Base-by-base conservation (phyloP, 139 green algal genomes). In the Chloropicon primus region DNA sequence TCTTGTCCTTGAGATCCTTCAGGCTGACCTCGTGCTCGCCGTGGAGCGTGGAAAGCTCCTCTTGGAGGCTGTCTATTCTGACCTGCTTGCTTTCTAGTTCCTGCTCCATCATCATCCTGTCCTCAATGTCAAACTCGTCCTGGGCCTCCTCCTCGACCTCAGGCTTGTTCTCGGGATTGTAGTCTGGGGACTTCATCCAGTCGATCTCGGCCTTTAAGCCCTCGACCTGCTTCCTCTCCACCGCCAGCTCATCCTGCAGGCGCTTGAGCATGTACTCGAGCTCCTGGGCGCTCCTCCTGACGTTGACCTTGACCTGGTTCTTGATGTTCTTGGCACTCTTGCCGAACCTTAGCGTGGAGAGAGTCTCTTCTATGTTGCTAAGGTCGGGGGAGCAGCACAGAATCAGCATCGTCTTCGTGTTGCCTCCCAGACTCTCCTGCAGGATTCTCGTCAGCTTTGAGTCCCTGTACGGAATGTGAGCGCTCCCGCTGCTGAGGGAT, bases 371-470 rank as follows among this genome's bases (percentile, higher is more conserved):
- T 0, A 81, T 85, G 78, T 96, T 91, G 54, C 82, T 77, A 1
- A 71, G 2, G 25, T 26, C 79, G 22, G 90, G 88, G 0, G 90
- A 96, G 79, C 87, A 91, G 86, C 90, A 96, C 25, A 96, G 82
- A 80, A 97, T 90, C 74, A 97, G 81, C 53, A 88, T 79, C 2
- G 90, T 94, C 41, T 82, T 79, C 0, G 88, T 82, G 2, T 71
- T 90, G 71, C 90, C 90, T 17, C 90, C 91, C 83, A 97, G 81
- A 1, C 77, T 87, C 83, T 93, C 95, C 75, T 74, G 89, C 94
- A 99, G 96, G 74, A 99, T 89, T 92, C 98, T 98, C 72, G 95
- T 98, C 10, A 99, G 91, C 88, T 99, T 98, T 89, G 98, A 92
- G 86, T 99, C 96, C 80, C 95, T 79, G 80, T 91, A 94, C 0